Conservation (phyloP, 805 yeast genomes). For the Nakazawaea laoshanensis region DNA sequence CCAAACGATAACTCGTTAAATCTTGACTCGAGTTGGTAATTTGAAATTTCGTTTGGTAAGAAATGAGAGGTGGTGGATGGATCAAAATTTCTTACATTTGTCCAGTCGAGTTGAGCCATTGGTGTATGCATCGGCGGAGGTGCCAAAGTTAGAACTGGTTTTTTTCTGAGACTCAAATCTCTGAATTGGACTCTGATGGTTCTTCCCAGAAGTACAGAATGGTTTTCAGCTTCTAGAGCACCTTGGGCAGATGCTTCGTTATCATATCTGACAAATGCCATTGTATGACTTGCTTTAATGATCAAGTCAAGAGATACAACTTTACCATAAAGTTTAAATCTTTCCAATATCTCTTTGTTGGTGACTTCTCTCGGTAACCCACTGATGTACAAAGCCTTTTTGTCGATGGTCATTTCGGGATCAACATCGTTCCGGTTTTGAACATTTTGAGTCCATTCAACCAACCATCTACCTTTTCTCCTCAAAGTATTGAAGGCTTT, state of each 20-base stretch:
- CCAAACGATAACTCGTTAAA: too few relatives aligned
- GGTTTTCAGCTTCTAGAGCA: conserved; percentile 82
- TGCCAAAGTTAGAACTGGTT: conserved; percentile 37
- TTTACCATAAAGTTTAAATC: conserved; percentile 63
- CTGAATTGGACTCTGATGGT: conserved; percentile 84
- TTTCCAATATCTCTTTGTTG: conserved; percentile 42
- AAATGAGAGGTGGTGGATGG: neutral
- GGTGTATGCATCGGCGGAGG: conserved; percentile 75
- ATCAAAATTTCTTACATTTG: too few relatives aligned
- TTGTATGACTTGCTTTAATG: conserved; percentile 40
- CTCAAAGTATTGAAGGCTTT: conserved; percentile 70
- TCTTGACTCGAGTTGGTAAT: too few relatives aligned
- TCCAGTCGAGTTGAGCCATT: neutral
- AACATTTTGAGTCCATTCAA: conserved; percentile 78
- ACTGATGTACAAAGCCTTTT: conserved; percentile 70
- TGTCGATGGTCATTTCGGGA: conserved; percentile 45
- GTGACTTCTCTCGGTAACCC: conserved; percentile 51
- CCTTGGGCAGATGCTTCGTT: conserved; percentile 72
- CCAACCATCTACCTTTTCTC: conserved; percentile 43
- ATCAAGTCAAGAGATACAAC: conserved; percentile 50
- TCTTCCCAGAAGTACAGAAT: conserved; percentile 60
- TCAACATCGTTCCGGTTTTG: neutral
- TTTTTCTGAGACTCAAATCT: conserved; percentile 37
- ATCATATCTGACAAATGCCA: conserved; percentile 66
- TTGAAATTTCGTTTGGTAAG: too few relatives aligned